phyloP scores from a whole-genome alignment of 2,329 filamentous ascomycete genomes.

The Neofusicoccum umdonicola region DNA sequence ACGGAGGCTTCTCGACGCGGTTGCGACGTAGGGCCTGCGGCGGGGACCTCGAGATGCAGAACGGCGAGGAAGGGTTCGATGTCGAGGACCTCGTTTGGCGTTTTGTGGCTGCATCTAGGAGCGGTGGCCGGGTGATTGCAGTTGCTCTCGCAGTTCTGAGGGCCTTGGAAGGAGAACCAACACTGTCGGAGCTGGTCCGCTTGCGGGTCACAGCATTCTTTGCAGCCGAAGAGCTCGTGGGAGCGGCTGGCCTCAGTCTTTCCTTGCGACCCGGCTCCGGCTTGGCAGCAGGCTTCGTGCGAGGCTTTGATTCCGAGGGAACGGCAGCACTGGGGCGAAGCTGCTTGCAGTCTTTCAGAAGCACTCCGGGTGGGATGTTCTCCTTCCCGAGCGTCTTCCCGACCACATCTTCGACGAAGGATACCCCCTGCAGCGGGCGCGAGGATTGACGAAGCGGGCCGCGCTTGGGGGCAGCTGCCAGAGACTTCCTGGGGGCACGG shows the following conservation, averaged over 20 bases:
- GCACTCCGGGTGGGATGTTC: slow-evolving; percentile 57
- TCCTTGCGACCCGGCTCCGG: neutral
- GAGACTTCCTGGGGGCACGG: slow-evolving; percentile 37
- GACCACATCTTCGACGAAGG: slow-evolving; percentile 44
- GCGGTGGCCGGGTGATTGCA: slow-evolving; percentile 27
- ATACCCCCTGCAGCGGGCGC: slow-evolving; percentile 39
- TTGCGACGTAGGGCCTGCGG: slow-evolving; percentile 33
- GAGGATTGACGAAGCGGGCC: slow-evolving; percentile 49
- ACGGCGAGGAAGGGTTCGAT: slow-evolving; percentile 33
- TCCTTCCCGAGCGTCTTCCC: slow-evolving; percentile 61
- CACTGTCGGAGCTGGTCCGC: slow-evolving; percentile 31
- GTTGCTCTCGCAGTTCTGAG: slow-evolving; percentile 30
- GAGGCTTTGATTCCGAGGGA: neutral
- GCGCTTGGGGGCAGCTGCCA: slow-evolving; percentile 49
- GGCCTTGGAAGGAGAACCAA: slow-evolving; percentile 34
- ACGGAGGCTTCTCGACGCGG: slow-evolving; percentile 25
- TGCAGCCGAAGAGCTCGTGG: neutral
- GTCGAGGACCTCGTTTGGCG: slow-evolving; percentile 20
- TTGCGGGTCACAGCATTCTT: slow-evolving; percentile 26
- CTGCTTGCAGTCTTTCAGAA: slow-evolving; percentile 22
- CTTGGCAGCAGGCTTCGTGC: neutral
- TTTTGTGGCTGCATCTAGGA: neutral
- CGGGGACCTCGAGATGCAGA: slow-evolving; percentile 35
- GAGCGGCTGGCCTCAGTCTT: neutral
- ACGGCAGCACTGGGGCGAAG: neutral